Base-by-base conservation (phyloP, 2,329 filamentous ascomycete species). In the Cryphonectria naterciae region DNA sequence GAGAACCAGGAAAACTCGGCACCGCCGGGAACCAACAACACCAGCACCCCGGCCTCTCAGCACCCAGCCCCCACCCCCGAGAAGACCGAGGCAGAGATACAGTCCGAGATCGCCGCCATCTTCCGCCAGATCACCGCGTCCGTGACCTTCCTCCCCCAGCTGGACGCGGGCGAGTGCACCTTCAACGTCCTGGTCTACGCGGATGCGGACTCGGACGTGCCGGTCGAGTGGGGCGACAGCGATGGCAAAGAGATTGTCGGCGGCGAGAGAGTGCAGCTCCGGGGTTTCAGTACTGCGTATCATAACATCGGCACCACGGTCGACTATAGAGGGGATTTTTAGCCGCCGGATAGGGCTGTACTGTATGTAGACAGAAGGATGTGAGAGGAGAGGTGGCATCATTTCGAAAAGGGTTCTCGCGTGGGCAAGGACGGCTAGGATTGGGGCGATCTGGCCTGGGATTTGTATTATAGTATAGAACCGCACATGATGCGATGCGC, bases 171-270 rank as follows among this genome's bases (percentile, higher is more conserved):
- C 56, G 93, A 97, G 80, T 99, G 95, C 85, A 98, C 96, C 15
- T 99, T 99, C 86, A 99, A 99, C 78, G 95, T 99, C 64, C 88
- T 99, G 56, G 96, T 99, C 4, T 99, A 99, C 79, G 96, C 96
- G 67, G 95, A 99, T 79, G 95, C 95, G 25, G 95, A 98, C 81
- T 96, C 93, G 71, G 95, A 98, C 64, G 96, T 99, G 19, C 96
- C 96, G 4, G 91, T 99, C 71, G 96, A 99, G 81, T 99, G 96
- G 96, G 96, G 96, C 63, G 96, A 99, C 83, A 97, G 94, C 60
- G 96, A 98, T 81, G 95, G 95, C 68, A 98, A 97, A 84, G 96
- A 99, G 85, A 98, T 99, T 74, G 86, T 91, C 79, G 93, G 96
- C 77, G 95, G 93, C 58, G 96, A 99, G 85, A 94, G 96, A 79